Evolutionary conservation across 2,329 filamentous ascomycete genomes (phyloP).

Genomic region (Diatrype stigma): DNA sequence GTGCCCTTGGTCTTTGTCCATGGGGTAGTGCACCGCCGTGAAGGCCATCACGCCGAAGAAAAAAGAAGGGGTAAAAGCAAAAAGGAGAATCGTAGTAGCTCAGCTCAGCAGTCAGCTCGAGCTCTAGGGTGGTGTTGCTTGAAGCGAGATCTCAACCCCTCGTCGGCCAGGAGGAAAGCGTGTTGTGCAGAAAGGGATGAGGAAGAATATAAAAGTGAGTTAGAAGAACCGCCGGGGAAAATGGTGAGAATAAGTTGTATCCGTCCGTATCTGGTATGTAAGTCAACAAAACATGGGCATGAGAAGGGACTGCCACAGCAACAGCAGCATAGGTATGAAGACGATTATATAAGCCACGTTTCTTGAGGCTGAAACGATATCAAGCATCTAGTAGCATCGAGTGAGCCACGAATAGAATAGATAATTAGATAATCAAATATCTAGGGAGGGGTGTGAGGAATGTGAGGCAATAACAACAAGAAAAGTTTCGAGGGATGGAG

Average conservation of each 20-base stretch:
- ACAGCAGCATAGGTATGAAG: conserved; percentile 19
- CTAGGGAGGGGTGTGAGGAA: conserved; percentile 19
- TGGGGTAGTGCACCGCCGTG: conserved; percentile 22
- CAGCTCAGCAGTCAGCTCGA: background rate
- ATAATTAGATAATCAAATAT: background rate
- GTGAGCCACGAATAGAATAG: background rate
- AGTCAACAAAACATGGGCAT: conserved; percentile 27
- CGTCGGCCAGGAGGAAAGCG: conserved; percentile 3
- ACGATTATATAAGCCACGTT: conserved; percentile 22
- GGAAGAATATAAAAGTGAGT: conserved; percentile 9
- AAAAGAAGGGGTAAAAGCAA: conserved; percentile 1
- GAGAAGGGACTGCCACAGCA: conserved; percentile 27
- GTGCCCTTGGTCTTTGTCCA: conserved; percentile 28
- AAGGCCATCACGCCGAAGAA: conserved; percentile 24
- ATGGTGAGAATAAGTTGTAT: conserved; percentile 9
- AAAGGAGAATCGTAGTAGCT: background rate
- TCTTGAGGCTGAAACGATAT: conserved; percentile 22
- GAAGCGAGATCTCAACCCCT: background rate
- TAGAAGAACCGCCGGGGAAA: conserved; percentile 12
- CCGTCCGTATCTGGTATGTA: conserved; percentile 24
- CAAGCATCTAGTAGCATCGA: conserved; percentile 1
- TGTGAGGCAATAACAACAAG: conserved; percentile 20
- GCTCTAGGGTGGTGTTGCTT: conserved; percentile 6
- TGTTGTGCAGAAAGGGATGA: background rate
- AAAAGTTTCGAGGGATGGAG: background rate